phyloP scores from a whole-genome alignment of 2,329 filamentous ascomycete species.

The Chaetomiaceae sp. region DNA sequence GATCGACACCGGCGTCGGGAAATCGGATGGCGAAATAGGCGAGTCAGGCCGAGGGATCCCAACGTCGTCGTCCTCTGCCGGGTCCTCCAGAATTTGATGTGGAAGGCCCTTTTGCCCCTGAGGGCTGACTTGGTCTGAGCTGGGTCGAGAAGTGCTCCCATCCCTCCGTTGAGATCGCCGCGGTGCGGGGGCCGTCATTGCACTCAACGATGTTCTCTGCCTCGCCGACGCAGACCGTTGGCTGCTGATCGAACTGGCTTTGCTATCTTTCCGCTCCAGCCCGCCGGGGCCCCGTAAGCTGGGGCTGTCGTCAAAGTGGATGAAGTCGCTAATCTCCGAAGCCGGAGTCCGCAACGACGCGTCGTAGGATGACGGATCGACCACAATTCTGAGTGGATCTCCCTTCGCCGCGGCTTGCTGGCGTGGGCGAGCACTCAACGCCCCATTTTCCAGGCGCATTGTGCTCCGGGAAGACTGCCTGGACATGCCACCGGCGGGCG shows the following conservation, averaged over 20 bases:
- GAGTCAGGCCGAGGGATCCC: conserved; percentile 33
- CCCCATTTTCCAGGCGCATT: conserved; percentile 20
- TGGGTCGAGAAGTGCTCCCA: conserved; percentile 3
- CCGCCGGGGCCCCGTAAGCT: background rate
- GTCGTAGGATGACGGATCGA: background rate
- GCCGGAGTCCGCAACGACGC: background rate
- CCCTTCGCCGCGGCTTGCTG: conserved; percentile 4
- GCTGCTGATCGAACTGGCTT: conserved; percentile 15
- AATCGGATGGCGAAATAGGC: conserved; percentile 27
- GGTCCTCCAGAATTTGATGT: conserved; percentile 21
- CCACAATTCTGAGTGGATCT: background rate
- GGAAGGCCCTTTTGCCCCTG: conserved; percentile 18
- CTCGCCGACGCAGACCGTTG: conserved; percentile 3
- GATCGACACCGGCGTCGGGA: conserved; percentile 24
- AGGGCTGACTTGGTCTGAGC: conserved; percentile 14
- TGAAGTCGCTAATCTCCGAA: conserved; percentile 27
- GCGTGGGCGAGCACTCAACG: conserved; percentile 21
- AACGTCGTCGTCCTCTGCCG: conserved; percentile 20
- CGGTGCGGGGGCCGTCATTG: conserved; percentile 6
- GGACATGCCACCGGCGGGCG: conserved; percentile 19
- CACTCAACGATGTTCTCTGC: conserved; percentile 10
- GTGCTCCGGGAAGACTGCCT: conserved; percentile 27
- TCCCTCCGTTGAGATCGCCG: conserved; percentile 11
- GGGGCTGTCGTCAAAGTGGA: conserved; percentile 7
- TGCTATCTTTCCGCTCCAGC: conserved; percentile 16